A percentile compares a stretch with the other conserved stretches of the same genome.
These are phyloP conservation scores for Trichosanthes truncata DNA, from an alignment of 306 rosid species.

Conservation along the genomic window DNA sequence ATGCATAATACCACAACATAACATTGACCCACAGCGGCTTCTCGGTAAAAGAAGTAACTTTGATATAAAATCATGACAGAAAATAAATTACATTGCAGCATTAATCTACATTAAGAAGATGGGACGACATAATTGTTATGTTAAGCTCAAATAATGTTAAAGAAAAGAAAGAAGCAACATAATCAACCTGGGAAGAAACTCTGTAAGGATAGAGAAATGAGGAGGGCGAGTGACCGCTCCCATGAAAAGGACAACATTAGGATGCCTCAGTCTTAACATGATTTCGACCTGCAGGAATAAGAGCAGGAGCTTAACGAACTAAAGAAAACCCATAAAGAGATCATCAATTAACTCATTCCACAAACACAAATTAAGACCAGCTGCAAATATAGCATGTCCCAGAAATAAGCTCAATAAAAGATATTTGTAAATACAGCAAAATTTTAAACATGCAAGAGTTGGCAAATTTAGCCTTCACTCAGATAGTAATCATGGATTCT, in stretches of 20 bases:
- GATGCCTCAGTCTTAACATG: slow-evolving; percentile 95
- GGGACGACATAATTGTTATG: neutral
- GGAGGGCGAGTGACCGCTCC: slow-evolving; percentile 96
- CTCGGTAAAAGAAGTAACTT: neutral
- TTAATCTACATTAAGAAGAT: neutral
- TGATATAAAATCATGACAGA: neutral
- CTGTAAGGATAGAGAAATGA: slow-evolving; percentile 89
- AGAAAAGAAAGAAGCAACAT: slow-evolving; percentile 11
- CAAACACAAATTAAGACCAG: neutral
- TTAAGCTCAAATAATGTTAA: neutral
- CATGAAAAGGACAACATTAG: slow-evolving; percentile 98
- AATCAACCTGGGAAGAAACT: slow-evolving; percentile 85
- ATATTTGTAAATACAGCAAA: neutral
- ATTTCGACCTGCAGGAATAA: slow-evolving; percentile 72
- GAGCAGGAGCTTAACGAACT: slow-evolving; percentile 5
- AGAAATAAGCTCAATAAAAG: neutral
- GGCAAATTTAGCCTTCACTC: neutral
- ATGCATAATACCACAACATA: neutral
- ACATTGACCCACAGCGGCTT: neutral
- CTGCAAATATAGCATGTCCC: neutral
- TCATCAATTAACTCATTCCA: neutral
- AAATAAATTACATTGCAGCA: neutral
- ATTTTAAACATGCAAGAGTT: neutral
- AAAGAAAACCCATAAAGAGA: neutral
- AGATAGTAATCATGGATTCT: neutral